Evolutionary conservation across 257 asterid species (phyloP), one percentile per base, ranked within the genome.

Genomic region (Voacanga thouarsii): DNA sequence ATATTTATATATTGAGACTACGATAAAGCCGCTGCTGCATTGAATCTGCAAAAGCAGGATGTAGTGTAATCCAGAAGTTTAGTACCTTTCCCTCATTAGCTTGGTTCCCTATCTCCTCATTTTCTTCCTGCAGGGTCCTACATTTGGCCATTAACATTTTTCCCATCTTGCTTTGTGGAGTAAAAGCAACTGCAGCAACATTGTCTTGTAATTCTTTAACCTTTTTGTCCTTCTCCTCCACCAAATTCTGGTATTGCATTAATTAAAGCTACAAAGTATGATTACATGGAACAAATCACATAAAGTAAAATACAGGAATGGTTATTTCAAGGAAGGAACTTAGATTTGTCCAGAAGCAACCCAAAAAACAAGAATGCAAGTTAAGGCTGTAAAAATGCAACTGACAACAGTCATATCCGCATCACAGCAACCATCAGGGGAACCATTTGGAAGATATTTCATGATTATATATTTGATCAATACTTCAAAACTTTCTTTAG

Each of bases 81-180:
- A 57, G 12, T 89, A 93, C 98, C 99, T 96, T 96, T 78, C 99
- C 99, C 87, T 96, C 99, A 60, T 96, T 90, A 79, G 99, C 97
- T 88, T 93, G 97, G 83, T 90, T 93, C 47, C 98, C 99, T 51
- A 93, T 96, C 91, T 93, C 97, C 78, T 96, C 99, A 71, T 93
- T 96, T 91, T 96, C 99, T 82, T 92, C 97, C 88, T 87, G 92
- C 86, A 96, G 88, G 28, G 97, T 96, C 88, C 96, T 83, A 85
- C 99, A 93, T 84, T 93, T 96, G 67, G 98, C 96, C 98, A 93
- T 92, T 79, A 96, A 77, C 98, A 90, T 88, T 89, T 89, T 93
- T 75, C 98, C 98, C 98, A 93, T 93, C 85, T 92, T 96, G 88
- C 99, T 96, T 80, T 92, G 97, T 50, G 98, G 92, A 80, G 97